Evolutionary conservation across 164 flowering plant genomes (phyloP), one percentile per base, ranked within the genome.

Genomic region (Stephania cephalantha): DNA sequence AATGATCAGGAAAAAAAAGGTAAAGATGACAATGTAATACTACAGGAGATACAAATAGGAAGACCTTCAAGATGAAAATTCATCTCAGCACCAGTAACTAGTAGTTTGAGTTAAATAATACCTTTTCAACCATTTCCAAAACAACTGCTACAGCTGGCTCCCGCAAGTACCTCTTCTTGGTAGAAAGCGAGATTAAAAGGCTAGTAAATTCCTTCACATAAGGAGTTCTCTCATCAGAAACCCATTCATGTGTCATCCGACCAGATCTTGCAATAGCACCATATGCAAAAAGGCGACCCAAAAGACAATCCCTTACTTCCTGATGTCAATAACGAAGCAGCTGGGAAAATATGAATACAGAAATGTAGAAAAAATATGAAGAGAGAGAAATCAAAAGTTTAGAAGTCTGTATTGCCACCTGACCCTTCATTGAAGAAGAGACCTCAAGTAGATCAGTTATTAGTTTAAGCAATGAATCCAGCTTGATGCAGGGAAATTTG

Each of bases 371-470:
- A 30, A 5, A 2, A 78, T 35, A 35, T 20, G 71, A 61, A 18
- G 20, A 61, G 22, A 61, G 9, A 61, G 25, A 61, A 61, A 7
- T n/a, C 20, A 68, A 17, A 4, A 30, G 9, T 71, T 63, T 20
- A 50, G 20, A 72, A n/a, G 20, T 25, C 18, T 70, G 68, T n/a
- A 35, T 17, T 72, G 83, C 25, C 61, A 95, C 97, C 97, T 92
- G 98, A 69, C 99, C 99, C 87, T 92, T 96, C 93, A 88, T 88
- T 71, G 99, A 94, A 75, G 99, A 96, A 79, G 94, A 74, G 74
- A 92, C 88, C 77, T 94, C 97, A 42, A 96, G 78, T 71, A 86
- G 78, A 74, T 87, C 81, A 79, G 73, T 82, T 76, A 90, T 82
- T 45, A 96, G 86, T 83, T 94, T 92, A 82, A 92, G 78, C 85